Evolutionary conservation across 805 yeast genomes (phyloP).

Genomic region (Jamesozyma hellenica): DNA sequence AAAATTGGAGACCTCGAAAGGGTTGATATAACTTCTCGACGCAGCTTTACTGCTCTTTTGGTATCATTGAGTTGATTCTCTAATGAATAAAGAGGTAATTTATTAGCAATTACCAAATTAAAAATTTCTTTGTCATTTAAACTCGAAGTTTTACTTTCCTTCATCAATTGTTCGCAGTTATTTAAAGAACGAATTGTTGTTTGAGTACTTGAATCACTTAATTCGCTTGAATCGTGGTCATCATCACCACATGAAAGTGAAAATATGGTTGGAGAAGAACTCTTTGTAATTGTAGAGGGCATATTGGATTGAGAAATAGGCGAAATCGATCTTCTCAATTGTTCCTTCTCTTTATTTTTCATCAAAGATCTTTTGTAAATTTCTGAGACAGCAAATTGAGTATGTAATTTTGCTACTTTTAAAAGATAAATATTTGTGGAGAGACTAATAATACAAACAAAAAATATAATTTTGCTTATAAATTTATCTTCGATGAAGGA

Average conservation of each 20-base stretch:
- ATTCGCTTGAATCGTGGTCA: slow-evolving; percentile 1
- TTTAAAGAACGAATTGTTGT: neutral
- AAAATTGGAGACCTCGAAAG: slow-evolving; percentile 76
- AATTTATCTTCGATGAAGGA: slow-evolving; percentile 68
- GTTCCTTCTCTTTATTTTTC: neutral
- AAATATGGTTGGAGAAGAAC: slow-evolving; percentile 1
- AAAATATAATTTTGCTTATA: slow-evolving; percentile 65
- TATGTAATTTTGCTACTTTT: slow-evolving; percentile 70
- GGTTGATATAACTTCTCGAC: slow-evolving; percentile 85
- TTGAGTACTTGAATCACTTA: slow-evolving; percentile 1
- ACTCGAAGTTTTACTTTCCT: slow-evolving; percentile 59
- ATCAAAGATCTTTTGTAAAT: slow-evolving; percentile 12
- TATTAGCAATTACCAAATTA: slow-evolving; percentile 59
- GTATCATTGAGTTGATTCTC: slow-evolving; percentile 87
- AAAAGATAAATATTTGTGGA: slow-evolving; percentile 76
- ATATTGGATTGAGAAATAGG: neutral
- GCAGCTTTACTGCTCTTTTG: slow-evolving; percentile 84
- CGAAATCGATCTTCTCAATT: neutral
- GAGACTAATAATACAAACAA: slow-evolving; percentile 64
- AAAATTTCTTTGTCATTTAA: slow-evolving; percentile 68
- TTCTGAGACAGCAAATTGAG: slow-evolving; percentile 31
- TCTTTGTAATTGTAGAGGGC: neutral
- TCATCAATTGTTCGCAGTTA: slow-evolving; percentile 37
- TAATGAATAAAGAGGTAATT: slow-evolving; percentile 83
- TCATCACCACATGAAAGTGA: slow-evolving; percentile 2